Percentiles rank a stretch among this genome's conserved stretches.
phyloP scores from a whole-genome alignment of 768 basidiomycete species.

The Kondoa subrosea region DNA sequence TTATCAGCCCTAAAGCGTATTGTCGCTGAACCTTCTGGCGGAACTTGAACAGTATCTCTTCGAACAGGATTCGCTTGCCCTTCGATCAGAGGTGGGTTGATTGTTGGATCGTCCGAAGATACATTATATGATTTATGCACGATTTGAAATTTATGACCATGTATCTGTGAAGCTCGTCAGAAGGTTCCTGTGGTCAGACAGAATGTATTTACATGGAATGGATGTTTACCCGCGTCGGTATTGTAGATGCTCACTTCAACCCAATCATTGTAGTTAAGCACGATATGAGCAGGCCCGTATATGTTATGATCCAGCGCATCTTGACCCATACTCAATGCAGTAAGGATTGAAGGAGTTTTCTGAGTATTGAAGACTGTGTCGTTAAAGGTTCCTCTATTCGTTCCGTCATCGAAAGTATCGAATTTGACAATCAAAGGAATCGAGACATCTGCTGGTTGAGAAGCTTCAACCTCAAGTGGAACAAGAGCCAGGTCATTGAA shows the following conservation, averaged over 20 bases:
- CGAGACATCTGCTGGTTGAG: constrained; percentile 39
- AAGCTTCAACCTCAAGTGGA: constrained; percentile 42
- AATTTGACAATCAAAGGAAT: constrained; percentile 59
- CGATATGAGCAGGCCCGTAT: constrained; percentile 60
- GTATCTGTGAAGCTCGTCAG: constrained; percentile 46
- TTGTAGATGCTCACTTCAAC: constrained; percentile 37
- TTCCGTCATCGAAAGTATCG: constrained; percentile 64
- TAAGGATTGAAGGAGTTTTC: constrained; percentile 53
- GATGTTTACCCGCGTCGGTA: constrained; percentile 47
- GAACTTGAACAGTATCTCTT: constrained; percentile 73
- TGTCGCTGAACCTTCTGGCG: constrained; percentile 38
- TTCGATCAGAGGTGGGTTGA: constrained; percentile 67
- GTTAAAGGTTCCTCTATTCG: constrained; percentile 66
- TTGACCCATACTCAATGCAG: constrained; percentile 54
- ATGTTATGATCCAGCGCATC: constrained; percentile 41
- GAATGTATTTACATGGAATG: constrained; percentile 46
- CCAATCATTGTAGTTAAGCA: constrained; percentile 56
- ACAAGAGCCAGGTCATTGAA: constrained; percentile 44
- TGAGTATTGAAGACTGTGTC: constrained; percentile 34
- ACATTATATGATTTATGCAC: constrained; percentile 44
- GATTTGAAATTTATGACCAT: constrained; percentile 75
- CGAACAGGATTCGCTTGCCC: constrained; percentile 72
- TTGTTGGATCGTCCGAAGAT: constrained; percentile 43
- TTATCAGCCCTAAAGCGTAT: constrained; percentile 75
- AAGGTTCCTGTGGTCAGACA: not conserved